Evolutionary conservation across 2,329 filamentous ascomycete species (phyloP).

Genomic region (Periconia digitata): DNA sequence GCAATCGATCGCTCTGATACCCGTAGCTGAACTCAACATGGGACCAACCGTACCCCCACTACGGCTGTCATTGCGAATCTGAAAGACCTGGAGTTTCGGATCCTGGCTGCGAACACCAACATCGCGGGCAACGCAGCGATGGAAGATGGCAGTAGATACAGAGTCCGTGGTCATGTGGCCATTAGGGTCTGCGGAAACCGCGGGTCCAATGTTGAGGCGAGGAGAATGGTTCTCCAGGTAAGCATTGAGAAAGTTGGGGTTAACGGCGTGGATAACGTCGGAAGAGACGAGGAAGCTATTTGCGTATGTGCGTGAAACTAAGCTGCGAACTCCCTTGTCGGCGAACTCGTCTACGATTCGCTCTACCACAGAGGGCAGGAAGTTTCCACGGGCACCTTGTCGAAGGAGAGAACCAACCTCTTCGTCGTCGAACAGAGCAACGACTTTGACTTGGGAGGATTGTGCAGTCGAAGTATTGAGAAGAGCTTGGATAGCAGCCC

Average conservation of each 20-base stretch:
- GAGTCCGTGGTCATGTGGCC: slow-evolving; percentile 96
- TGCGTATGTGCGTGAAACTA: slow-evolving; percentile 81
- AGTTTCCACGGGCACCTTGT: slow-evolving; percentile 88
- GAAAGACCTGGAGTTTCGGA: slow-evolving; percentile 81
- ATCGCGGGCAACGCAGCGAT: slow-evolving; percentile 67
- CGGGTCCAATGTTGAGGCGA: slow-evolving; percentile 83
- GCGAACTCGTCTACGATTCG: slow-evolving; percentile 73
- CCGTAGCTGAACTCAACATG: slow-evolving; percentile 78
- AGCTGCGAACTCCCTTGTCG: slow-evolving; percentile 47
- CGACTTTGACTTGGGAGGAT: slow-evolving; percentile 78
- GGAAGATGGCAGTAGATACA: slow-evolving; percentile 78
- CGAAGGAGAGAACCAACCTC: slow-evolving; percentile 91
- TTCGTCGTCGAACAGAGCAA: slow-evolving; percentile 95
- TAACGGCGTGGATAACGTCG: slow-evolving; percentile 91
- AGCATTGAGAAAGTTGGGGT: slow-evolving; percentile 84
- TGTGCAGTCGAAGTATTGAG: slow-evolving; percentile 61
- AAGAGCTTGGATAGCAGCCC: slow-evolving; percentile 83
- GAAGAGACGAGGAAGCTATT: slow-evolving; percentile 90
- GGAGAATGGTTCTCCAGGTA: slow-evolving; percentile 88
- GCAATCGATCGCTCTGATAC: slow-evolving; percentile 80
- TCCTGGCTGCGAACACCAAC: slow-evolving; percentile 48
- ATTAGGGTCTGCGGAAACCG: slow-evolving; percentile 79
- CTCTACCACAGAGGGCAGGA: slow-evolving; percentile 78
- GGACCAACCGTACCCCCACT: slow-evolving; percentile 95
- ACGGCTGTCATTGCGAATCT: slow-evolving; percentile 89